These are phyloP conservation scores for Gynochthodes officinalis DNA, from an alignment of 257 asterid genomes.

Conservation along the genomic window DNA sequence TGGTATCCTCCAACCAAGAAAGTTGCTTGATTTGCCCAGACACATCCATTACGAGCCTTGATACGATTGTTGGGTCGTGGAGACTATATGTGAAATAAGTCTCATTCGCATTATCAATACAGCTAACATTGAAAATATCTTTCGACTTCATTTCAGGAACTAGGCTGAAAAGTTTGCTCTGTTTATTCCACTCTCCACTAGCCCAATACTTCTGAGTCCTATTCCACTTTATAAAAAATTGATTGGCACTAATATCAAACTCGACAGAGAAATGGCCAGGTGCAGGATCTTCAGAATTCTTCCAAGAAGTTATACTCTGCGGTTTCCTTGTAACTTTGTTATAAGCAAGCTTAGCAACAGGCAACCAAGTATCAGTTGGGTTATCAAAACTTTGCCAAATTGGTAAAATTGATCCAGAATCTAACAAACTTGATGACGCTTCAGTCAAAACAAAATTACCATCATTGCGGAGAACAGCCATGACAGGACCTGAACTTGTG, in stretches of 20 bases:
- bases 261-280: conserved; percentile 47
- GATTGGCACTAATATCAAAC: background rate
- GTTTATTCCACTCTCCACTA: conserved; percentile 59
- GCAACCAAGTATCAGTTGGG: conserved; percentile 70
- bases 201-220: background rate
- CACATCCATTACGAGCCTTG: conserved; percentile 40
- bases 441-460: conserved; percentile 62
- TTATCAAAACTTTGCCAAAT: conserved; percentile 67
- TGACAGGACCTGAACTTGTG: conserved; percentile 25
- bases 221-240: background rate
- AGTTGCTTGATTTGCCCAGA: conserved; percentile 44
- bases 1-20: conserved; percentile 23
- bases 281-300: conserved; percentile 66
- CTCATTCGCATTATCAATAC: background rate
- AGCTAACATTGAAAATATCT: background rate
- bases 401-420: conserved; percentile 12
- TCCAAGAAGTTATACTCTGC: conserved; percentile 68
- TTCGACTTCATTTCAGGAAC: background rate
- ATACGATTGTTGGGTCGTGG: background rate
- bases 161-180: conserved; percentile 30
- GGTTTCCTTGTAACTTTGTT: conserved; percentile 36
- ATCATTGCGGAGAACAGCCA: conserved; percentile 53
- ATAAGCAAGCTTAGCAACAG: conserved; percentile 52
- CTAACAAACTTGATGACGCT: conserved; percentile 16
- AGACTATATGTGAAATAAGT: conserved; percentile 18